Conservation (phyloP, 257 asterid species). For the Handroanthus guayacan region DNA sequence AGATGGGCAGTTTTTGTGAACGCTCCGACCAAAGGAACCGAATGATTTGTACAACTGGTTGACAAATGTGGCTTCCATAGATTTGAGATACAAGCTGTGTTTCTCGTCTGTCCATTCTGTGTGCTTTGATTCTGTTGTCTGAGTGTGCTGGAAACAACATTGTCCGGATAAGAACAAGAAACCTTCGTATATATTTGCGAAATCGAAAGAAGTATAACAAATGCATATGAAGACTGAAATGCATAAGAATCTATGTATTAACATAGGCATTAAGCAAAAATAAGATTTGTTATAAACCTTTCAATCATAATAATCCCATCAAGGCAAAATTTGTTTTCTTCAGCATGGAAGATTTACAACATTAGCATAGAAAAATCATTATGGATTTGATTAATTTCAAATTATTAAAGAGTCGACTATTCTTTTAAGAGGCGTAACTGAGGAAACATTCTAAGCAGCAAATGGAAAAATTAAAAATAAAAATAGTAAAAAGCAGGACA, state of each 20-base stretch:
- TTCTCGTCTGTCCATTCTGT: constrained; percentile 67
- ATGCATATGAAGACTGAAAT: neutral
- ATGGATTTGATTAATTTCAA: neutral
- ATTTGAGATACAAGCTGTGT: constrained; percentile 61
- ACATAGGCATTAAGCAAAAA: neutral
- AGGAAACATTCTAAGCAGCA: neutral
- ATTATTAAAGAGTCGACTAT: neutral
- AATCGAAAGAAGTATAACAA: neutral
- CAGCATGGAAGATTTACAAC: neutral
- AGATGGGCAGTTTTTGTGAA: constrained; percentile 29
- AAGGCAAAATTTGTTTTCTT: neutral
- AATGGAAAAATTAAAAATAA: no score
- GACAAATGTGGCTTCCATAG: constrained; percentile 74
- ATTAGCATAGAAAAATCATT: neutral
- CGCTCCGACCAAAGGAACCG: constrained; percentile 36
- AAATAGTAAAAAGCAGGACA: neutral
- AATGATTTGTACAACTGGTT: constrained; percentile 52
- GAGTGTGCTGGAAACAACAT: constrained; percentile 41
- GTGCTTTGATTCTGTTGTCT: constrained; percentile 32
- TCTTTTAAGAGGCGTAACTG: neutral
- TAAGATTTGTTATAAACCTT: neutral
- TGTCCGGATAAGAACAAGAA: constrained; percentile 23
- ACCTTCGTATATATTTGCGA: neutral
- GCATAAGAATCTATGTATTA: neutral
- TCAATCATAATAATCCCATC: neutral